A percentile compares a stretch with the other conserved stretches of the same genome.
Evolutionary conservation across 768 basidiomycete species (phyloP).

Genomic region (Phylloporus arenicola): DNA sequence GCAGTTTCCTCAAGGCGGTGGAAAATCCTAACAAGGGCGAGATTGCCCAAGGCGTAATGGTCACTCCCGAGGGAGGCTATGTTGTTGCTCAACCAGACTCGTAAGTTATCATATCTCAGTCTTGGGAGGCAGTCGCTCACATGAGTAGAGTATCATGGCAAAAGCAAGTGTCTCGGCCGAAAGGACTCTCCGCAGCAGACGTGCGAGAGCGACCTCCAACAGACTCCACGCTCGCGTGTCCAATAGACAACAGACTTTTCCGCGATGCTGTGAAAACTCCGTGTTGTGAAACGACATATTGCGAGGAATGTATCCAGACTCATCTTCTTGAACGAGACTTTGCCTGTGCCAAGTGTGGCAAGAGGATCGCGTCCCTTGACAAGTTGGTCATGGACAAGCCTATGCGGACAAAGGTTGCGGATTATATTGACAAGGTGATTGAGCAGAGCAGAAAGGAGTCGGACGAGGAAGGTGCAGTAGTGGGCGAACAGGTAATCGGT

Average conservation of each 20-base stretch:
- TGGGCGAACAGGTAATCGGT: conserved; percentile 33
- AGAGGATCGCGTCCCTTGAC: conserved; percentile 85
- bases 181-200: conserved; percentile 81
- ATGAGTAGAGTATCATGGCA: conserved; percentile 82
- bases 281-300: conserved; percentile 86
- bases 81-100: conserved; percentile 95
- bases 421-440: conserved; percentile 77
- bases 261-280: conserved; percentile 94
- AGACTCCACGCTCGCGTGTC: conserved; percentile 76
- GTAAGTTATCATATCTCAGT: conserved; percentile 45
- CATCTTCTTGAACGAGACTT: conserved; percentile 94
- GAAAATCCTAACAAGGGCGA: conserved; percentile 75
- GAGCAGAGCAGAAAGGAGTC: conserved; percentile 70
- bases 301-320: conserved; percentile 97
- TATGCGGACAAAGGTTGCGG: conserved; percentile 67
- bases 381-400: conserved; percentile 78
- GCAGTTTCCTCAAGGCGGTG: conserved; percentile 95
- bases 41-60: conserved; percentile 87
- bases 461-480: conserved; percentile 38
- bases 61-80: conserved; percentile 97
- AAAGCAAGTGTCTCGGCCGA: conserved; percentile 76
- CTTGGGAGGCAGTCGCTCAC: background rate
- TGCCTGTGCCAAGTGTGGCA: conserved; percentile 83
- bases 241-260: conserved; percentile 89
- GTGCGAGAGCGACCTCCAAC: conserved; percentile 80